Evolutionary conservation across 768 basidiomycete genomes (phyloP).

Genomic region (Auriscalpium vulgare): DNA sequence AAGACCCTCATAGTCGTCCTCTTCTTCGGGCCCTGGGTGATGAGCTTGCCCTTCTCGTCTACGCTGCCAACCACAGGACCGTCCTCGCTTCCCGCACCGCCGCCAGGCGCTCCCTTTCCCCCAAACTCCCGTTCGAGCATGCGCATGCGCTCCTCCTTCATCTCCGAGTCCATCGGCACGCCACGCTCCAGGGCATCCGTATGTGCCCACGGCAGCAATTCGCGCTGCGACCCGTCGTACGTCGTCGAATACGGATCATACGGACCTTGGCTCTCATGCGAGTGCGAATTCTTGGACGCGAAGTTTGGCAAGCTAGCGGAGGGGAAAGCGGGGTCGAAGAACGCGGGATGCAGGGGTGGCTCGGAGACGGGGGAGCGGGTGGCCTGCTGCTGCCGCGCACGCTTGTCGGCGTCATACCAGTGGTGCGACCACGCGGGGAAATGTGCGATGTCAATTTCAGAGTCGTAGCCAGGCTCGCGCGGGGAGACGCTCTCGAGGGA

Average conservation of each 20-base stretch:
- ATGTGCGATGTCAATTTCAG: slow-evolving; percentile 50
- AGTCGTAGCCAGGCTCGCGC: slow-evolving; percentile 19
- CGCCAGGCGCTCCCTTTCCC: slow-evolving; percentile 22
- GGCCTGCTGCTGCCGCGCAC: slow-evolving; percentile 2
- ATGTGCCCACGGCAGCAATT: slow-evolving; percentile 44
- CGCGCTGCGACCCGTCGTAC: slow-evolving; percentile 34
- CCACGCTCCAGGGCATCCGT: slow-evolving; percentile 38
- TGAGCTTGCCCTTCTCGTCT: slow-evolving; percentile 46
- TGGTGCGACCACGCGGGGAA: slow-evolving; percentile 58
- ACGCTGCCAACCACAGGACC: slow-evolving; percentile 43
- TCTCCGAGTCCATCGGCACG: slow-evolving; percentile 34
- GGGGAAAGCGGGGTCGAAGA: slow-evolving; percentile 26
- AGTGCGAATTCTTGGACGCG: neutral
- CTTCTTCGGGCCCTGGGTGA: slow-evolving; percentile 57
- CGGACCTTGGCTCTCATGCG: neutral
- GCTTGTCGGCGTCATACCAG: slow-evolving; percentile 42
- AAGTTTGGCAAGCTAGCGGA: too few relatives aligned
- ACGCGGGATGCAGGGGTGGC: slow-evolving; percentile 16
- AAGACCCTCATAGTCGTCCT: slow-evolving; percentile 40
- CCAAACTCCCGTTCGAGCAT: slow-evolving; percentile 67
- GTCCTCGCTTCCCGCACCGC: slow-evolving; percentile 40
- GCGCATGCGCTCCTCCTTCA: slow-evolving; percentile 61
- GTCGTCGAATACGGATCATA: slow-evolving; percentile 27
- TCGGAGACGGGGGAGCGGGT: slow-evolving; percentile 3
- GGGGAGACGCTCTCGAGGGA: slow-evolving; percentile 3